Percentiles rank a stretch among this genome's conserved stretches.
Evolutionary conservation across 2,329 filamentous ascomycete genomes (phyloP).

Genomic region (Nemania abortiva): DNA sequence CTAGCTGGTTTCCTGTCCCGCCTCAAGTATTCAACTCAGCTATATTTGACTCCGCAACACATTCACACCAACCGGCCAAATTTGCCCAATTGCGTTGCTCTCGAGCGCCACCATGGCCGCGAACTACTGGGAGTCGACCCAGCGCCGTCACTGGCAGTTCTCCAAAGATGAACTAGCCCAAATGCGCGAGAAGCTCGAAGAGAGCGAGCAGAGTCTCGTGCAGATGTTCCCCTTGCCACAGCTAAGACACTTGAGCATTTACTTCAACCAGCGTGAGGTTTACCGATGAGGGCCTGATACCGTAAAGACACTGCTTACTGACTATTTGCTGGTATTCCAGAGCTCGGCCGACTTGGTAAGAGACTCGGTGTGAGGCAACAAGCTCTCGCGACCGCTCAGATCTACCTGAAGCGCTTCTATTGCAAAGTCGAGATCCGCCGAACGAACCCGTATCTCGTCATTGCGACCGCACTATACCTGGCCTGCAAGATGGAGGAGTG

Average conservation of each 20-base stretch:
- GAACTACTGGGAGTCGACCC: conserved; percentile 97
- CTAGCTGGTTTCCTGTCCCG: not conserved
- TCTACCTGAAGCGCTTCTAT: conserved; percentile 96
- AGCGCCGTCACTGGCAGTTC: conserved; percentile 91
- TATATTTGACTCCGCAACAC: not conserved
- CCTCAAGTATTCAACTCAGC: not conserved
- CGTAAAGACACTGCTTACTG: conserved; percentile 14
- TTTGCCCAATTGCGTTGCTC: too few species aligned
- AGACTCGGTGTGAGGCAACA: conserved; percentile 89
- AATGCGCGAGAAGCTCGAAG: conserved; percentile 80
- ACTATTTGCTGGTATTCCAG: conserved; percentile 57
- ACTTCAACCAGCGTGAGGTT: conserved; percentile 85
- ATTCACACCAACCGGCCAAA: not conserved
- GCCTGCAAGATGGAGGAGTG: conserved; percentile 99
- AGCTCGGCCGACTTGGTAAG: conserved; percentile 85
- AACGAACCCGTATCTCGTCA: conserved; percentile 92
- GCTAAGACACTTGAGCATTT: conserved; percentile 85
- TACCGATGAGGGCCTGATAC: too few species aligned
- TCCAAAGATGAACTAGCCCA: conserved; percentile 82
- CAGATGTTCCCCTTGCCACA: conserved; percentile 87
- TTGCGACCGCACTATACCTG: conserved; percentile 93
- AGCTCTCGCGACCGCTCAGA: conserved; percentile 90
- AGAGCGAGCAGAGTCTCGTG: conserved; percentile 78
- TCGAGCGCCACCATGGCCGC: conserved; percentile 75
- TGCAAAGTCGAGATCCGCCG: conserved; percentile 88